Conservation (phyloP, 225 moss, liverwort and hornwort species). For the Neckera pumila region DNA sequence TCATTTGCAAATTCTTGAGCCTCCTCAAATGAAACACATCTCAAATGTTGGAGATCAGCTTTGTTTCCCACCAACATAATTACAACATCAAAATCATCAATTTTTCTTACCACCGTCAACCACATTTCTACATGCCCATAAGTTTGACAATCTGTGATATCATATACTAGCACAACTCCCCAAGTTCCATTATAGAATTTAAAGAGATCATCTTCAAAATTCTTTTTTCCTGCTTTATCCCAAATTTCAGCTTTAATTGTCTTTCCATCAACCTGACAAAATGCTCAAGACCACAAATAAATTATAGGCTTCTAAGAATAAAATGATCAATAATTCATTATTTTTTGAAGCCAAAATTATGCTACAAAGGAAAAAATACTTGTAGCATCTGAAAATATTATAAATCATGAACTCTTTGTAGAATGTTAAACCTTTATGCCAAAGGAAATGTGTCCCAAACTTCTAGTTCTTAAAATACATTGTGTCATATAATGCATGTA, state of each 20-base stretch:
- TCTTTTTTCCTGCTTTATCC: not conserved
- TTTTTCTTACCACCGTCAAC: not conserved
- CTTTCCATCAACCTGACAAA: not conserved
- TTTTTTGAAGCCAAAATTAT: not conserved
- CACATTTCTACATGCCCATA: not conserved
- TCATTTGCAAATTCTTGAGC: not conserved
- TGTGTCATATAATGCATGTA: fast-evolving
- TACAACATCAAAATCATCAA: not conserved
- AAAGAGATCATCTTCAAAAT: not conserved
- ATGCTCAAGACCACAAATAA: not conserved
- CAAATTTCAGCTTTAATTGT: not conserved
- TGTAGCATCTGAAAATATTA: not conserved
- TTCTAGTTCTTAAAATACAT: not conserved
- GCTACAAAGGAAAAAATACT: not conserved
- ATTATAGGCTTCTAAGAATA: not conserved
- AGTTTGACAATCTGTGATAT: not conserved
- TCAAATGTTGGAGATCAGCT: not conserved
- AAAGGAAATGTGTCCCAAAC: not conserved
- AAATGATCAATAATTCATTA: not conserved
- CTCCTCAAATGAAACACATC: not conserved
- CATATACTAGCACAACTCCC: not conserved
- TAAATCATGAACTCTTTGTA: not conserved
- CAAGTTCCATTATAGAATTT: not conserved
- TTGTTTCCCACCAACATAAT: not conserved
- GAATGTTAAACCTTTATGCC: not conserved